phyloP scores from a whole-genome alignment of 148 eudicot species.

The Spergularia bocconei region DNA sequence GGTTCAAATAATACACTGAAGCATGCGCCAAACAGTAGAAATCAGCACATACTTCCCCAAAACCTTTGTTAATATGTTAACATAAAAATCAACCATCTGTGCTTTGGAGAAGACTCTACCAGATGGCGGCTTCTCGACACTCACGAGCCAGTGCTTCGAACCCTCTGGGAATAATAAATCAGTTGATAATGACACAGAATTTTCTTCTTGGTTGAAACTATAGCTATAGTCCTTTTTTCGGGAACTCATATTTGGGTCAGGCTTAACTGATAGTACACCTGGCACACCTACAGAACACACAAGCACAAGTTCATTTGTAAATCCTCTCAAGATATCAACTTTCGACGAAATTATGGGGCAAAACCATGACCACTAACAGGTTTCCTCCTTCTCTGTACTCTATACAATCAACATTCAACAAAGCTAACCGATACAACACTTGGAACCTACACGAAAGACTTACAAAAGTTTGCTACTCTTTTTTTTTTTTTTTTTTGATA shows the following conservation, averaged over 20 bases:
- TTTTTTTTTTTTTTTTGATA: no score
- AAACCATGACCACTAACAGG: not conserved
- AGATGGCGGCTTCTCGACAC: conserved; percentile 50
- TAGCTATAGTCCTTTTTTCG: conserved; percentile 39
- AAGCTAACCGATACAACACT: not conserved
- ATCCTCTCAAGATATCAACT: not conserved
- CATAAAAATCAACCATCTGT: no score
- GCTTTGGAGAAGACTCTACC: no score
- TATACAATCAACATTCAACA: not conserved
- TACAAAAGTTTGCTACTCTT: not conserved
- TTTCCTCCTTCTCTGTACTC: not conserved
- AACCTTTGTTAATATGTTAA: no score
- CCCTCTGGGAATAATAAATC: conserved; percentile 55
- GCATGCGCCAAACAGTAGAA: no score
- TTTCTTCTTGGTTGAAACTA: conserved; percentile 22
- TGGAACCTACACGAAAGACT: conserved; percentile 5
- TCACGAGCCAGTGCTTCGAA: conserved; percentile 74
- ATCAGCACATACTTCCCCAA: no score
- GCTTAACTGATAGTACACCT: conserved; percentile 62
- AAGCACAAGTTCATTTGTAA: not conserved
- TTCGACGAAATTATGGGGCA: not conserved
- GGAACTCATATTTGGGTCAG: conserved; percentile 48
- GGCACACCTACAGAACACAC: conserved; percentile 54
- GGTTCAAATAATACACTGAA: not conserved
- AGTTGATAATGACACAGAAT: conserved; percentile 19